These are phyloP conservation scores for Rhypophila decipiens DNA, from an alignment of 495 filamentous ascomycete species.

Conservation along the genomic window DNA sequence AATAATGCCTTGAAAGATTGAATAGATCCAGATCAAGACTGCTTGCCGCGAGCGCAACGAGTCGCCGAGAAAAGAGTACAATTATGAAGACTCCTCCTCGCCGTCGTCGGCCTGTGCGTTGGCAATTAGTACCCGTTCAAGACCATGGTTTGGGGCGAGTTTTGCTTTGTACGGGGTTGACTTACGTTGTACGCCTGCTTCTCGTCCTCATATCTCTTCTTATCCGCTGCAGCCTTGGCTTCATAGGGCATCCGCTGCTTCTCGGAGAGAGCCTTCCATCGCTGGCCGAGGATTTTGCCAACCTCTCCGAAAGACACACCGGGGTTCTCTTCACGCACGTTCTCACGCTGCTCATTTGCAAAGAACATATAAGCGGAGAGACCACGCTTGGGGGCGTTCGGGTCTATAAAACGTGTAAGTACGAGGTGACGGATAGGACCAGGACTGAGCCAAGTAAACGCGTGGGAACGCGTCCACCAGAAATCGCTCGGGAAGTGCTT, in stretches of 20 bases:
- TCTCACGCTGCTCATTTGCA: slow-evolving; percentile 97
- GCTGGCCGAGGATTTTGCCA: slow-evolving; percentile 93
- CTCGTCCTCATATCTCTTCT: slow-evolving; percentile 98
- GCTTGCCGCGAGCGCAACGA: slow-evolving; percentile 23
- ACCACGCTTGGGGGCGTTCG: slow-evolving; percentile 97
- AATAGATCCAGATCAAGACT: slow-evolving; percentile 24
- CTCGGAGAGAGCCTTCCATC: slow-evolving; percentile 91
- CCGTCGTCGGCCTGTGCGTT: slow-evolving; percentile 42
- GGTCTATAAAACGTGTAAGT: slow-evolving; percentile 51
- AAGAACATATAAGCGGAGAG: slow-evolving; percentile 99
- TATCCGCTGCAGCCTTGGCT: slow-evolving; percentile 89
- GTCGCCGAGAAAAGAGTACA: slow-evolving; percentile 22
- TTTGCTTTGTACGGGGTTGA: slow-evolving; percentile 80
- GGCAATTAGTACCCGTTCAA: slow-evolving; percentile 10
- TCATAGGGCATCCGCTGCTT: slow-evolving; percentile 90
- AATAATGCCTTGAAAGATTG: slow-evolving; percentile 15
- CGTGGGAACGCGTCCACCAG: background rate
- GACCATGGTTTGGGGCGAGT: slow-evolving; percentile 8
- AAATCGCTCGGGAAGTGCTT: background rate
- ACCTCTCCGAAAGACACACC: slow-evolving; percentile 97
- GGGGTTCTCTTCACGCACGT: slow-evolving; percentile 96
- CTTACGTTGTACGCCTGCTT: slow-evolving; percentile 87
- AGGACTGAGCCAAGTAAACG: background rate
- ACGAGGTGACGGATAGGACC: too few relatives aligned
- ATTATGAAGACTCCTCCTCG: slow-evolving; percentile 36